Percentiles rank a stretch among this genome's conserved stretches.
These are phyloP conservation scores for Aureobasidium sp. DNA, from an alignment of 2,329 filamentous ascomycete species.

Conservation along the genomic window DNA sequence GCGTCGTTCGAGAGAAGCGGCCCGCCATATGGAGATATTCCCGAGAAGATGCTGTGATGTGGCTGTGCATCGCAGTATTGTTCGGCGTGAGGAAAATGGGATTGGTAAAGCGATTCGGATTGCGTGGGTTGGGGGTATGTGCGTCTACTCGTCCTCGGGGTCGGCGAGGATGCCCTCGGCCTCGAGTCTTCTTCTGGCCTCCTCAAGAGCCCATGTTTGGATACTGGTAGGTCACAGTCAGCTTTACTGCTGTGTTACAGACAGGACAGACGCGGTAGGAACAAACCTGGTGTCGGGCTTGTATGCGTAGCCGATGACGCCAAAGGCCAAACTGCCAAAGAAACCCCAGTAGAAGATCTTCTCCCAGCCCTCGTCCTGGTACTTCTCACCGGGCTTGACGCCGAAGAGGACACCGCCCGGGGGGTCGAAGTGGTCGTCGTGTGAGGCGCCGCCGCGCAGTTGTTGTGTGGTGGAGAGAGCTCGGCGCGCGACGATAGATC, in stretches of 20 bases:
- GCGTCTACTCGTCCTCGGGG: conserved; percentile 37
- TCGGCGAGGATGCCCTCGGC: conserved; percentile 89
- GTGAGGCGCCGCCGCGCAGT: conserved; percentile 43
- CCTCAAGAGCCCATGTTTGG: conserved; percentile 98
- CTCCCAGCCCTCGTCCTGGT: conserved; percentile 96
- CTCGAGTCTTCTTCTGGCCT: conserved; percentile 90
- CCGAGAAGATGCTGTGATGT: background rate
- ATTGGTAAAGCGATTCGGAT: conserved; percentile 15
- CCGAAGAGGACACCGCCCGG: conserved; percentile 90
- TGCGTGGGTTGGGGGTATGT: background rate
- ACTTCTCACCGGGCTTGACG: conserved; percentile 89
- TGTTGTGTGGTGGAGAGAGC: conserved; percentile 26
- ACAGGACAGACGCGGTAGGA: background rate
- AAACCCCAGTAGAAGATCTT: conserved; percentile 76
- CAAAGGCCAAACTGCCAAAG: conserved; percentile 65
- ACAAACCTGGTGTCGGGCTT: conserved; percentile 99
- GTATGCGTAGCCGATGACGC: conserved; percentile 77
- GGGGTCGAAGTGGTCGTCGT: conserved; percentile 78
- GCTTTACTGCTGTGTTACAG: background rate
- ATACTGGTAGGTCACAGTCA: conserved; percentile 52
- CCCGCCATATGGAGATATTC: background rate
- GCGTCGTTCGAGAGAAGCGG: background rate
- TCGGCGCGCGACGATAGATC: conserved; percentile 15
- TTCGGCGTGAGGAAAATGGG: background rate
- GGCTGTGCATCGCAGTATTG: background rate